Evolutionary conservation across 140 eudicot genomes (phyloP), one percentile per base, ranked within the genome.

Genomic region (Flaveria floridana): DNA sequence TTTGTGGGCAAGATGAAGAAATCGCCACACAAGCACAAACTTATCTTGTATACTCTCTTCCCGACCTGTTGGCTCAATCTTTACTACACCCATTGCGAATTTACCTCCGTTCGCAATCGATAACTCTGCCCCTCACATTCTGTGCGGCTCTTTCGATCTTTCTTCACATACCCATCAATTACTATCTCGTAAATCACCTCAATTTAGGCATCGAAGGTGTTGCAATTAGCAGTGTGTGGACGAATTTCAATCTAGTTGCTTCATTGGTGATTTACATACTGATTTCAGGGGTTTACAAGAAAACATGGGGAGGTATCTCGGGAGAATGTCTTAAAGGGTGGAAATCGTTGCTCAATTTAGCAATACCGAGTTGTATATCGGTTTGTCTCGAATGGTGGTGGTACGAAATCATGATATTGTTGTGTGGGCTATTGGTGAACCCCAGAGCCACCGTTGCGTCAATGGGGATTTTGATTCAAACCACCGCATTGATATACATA

Each of bases 311-410:
- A 6, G 91, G 96, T 0, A 26, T 87, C 0, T 73, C 95, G 0
- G 46, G 12, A 41, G 96, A 92, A 53, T 85, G 91, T 72, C 66
- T 89, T 1, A 81, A 48, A 61, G 98, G 91, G 10, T 88, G 90
- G 89, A 80, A 82, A 37, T 72, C 89, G 23, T 80, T 93, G 0
- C 8, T 90, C 6, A 80, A 74, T 65, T 80, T 93, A n/a, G 96
- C 97, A 1, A 57, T 93, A 11, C 98, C 98, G 15, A 89, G 98
- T 78, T 93, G 98, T 70, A 56, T 93, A 64, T 93, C 98, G 8
- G 98, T 93, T 12, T 93, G 98, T 65, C 81, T 93, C 4, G 98
- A 93, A 74, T 91, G 97, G 97, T 91, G 97, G 97, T 91, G 97
- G 97, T 91, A 91, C 64, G 97, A 91, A 28, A 87, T 93, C 66